phyloP scores from a whole-genome alignment of 2,329 filamentous ascomycete species.

The Parastagonospora avenae region DNA sequence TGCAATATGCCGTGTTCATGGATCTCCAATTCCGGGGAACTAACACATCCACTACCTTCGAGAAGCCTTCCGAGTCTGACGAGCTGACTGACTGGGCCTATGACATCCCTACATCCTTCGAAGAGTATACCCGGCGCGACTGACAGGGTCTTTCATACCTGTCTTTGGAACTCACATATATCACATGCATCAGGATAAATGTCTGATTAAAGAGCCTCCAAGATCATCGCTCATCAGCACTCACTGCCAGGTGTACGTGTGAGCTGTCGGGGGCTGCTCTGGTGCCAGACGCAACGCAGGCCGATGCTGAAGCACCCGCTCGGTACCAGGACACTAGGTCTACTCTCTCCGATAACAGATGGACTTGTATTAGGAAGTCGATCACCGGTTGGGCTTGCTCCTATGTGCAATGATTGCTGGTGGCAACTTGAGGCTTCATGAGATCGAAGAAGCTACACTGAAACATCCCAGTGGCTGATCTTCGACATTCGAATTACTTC shows the following conservation, averaged over 20 bases:
- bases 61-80: slow-evolving; percentile 25
- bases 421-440: too few relatives aligned
- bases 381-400: too few relatives aligned
- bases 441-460: too few relatives aligned
- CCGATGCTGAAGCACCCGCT: slow-evolving; percentile 14
- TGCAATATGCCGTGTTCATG: slow-evolving; percentile 2
- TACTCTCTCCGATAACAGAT: too few relatives aligned
- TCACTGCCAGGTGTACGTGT: slow-evolving; percentile 25
- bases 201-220: slow-evolving; percentile 25
- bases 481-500: too few relatives aligned
- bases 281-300: slow-evolving; percentile 15
- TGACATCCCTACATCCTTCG: slow-evolving; percentile 6
- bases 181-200: slow-evolving; percentile 30
- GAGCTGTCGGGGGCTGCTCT: slow-evolving; percentile 27
- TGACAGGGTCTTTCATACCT: too few relatives aligned
- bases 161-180: slow-evolving; percentile 4
- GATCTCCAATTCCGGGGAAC: slow-evolving; percentile 4
- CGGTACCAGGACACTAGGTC: neutral
- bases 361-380: too few relatives aligned
- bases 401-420: too few relatives aligned
- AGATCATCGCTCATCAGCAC: slow-evolving; percentile 28
- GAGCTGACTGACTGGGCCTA: slow-evolving; percentile 1
- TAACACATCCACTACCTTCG: slow-evolving; percentile 14
- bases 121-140: too few relatives aligned
- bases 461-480: too few relatives aligned